These are phyloP conservation scores for Carex scoparia DNA, from an alignment of 176 grass and related monocot genomes.

Conservation along the genomic window DNA sequence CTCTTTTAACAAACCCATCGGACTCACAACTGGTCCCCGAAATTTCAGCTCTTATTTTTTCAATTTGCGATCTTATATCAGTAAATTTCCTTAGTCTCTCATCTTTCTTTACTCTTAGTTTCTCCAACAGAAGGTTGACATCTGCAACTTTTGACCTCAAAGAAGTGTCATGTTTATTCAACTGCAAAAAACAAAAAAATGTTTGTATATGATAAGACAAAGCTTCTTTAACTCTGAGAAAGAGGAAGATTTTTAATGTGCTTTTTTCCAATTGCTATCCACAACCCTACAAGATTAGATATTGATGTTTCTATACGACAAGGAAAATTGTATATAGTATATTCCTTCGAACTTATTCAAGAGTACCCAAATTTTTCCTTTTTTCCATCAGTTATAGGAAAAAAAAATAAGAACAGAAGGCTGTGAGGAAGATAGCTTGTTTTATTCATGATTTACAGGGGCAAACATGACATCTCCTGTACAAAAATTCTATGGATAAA, in stretches of 20 bases:
- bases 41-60: conserved; percentile 80
- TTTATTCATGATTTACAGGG: not conserved
- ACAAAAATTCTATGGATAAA: not conserved
- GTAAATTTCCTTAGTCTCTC: conserved; percentile 68
- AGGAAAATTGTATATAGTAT: not conserved
- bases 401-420: not conserved
- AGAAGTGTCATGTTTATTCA: conserved; percentile 46
- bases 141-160: conserved; percentile 76
- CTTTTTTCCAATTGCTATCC: not conserved
- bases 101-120: conserved; percentile 79
- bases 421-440: no score
- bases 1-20: conserved; percentile 36
- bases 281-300: not conserved
- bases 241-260: not conserved
- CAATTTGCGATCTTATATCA: conserved; percentile 67
- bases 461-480: not conserved
- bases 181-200: conserved; percentile 36
- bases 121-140: conserved; percentile 71
- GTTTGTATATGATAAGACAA: not conserved
- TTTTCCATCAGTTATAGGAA: not conserved
- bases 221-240: not conserved
- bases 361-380: not conserved
- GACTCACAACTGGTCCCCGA: conserved; percentile 33
- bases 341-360: not conserved
- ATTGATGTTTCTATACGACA: not conserved